These are phyloP conservation scores for Morella rubra DNA, from an alignment of 306 rosid species.

Conservation along the genomic window DNA sequence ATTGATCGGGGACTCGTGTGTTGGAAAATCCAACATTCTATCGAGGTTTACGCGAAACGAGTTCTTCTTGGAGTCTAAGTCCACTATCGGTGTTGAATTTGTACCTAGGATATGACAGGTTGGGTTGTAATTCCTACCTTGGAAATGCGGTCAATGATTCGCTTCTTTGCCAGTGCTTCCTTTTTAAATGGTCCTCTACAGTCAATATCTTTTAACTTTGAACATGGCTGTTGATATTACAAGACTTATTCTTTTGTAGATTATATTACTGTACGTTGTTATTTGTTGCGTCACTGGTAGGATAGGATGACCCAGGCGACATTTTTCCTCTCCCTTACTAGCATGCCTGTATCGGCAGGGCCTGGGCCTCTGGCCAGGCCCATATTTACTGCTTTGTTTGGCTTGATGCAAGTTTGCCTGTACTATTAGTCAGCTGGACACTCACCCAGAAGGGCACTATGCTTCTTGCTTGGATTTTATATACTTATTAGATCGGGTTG, in stretches of 20 bases:
- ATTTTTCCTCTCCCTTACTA: no score
- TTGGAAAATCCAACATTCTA: constrained; percentile 79
- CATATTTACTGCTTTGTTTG: no score
- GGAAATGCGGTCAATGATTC: neutral
- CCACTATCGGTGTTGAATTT: constrained; percentile 87
- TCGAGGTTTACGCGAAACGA: constrained; percentile 79
- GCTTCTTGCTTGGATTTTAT: no score
- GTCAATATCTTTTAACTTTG: no score
- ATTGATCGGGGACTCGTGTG: constrained; percentile 82
- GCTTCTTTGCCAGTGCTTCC: neutral
- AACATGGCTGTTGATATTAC: neutral
- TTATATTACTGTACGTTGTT: neutral
- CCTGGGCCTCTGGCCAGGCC: no score
- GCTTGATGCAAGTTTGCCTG: no score
- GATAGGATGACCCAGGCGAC: no score
- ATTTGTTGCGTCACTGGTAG: constrained; percentile 1
- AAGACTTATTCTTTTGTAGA: neutral
- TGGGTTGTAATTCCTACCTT: neutral
- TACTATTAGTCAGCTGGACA: no score
- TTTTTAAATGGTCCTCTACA: no score
- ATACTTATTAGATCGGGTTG: no score
- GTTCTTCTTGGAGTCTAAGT: constrained; percentile 78
- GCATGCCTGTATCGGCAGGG: no score
- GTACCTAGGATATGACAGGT: constrained; percentile 81
- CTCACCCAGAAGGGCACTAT: no score